Percentiles rank a stretch among this genome's conserved stretches.
Conservation (phyloP, 371 early-diverging fungal genomes). For the Mucor plumbeus region DNA sequence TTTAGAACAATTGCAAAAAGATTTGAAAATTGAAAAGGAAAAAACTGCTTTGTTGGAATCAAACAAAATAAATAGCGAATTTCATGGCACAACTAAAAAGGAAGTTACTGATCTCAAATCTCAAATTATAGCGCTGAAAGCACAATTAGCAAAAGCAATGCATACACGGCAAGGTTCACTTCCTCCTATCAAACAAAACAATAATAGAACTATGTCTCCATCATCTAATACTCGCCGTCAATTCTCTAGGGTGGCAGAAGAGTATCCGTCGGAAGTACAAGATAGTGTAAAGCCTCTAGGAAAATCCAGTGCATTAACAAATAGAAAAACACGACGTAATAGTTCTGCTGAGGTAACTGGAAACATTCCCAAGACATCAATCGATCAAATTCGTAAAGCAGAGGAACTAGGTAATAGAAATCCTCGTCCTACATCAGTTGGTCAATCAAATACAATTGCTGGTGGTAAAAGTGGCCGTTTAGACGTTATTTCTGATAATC, state of each 20-base stretch:
- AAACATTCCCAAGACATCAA: constrained; percentile 31
- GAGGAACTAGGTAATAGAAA: constrained; percentile 29
- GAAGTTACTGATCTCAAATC: constrained; percentile 38
- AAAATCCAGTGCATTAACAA: constrained; percentile 19
- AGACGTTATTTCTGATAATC: constrained; percentile 31
- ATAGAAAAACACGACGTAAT: constrained; percentile 37
- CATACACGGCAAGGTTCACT: constrained; percentile 34
- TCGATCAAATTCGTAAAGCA: constrained; percentile 37
- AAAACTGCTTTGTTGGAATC: constrained; percentile 70
- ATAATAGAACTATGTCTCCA: constrained; percentile 27
- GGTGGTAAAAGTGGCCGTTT: constrained; percentile 26
- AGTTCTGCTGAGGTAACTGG: constrained; percentile 36
- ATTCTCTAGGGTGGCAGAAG: neutral
- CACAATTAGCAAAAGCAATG: constrained; percentile 40
- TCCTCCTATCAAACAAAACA: constrained; percentile 15
- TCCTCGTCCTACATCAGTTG: constrained; percentile 53
- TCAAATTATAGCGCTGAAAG: constrained; percentile 43
- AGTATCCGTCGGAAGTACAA: neutral
- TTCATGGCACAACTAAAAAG: neutral
- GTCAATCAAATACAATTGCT: constrained; percentile 39
- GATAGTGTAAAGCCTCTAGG: constrained; percentile 16
- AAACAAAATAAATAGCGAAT: neutral
- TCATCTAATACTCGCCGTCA: constrained; percentile 19
- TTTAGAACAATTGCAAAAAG: constrained; percentile 55
- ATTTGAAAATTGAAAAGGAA: constrained; percentile 64